Base-by-base conservation (phyloP, 2,329 filamentous ascomycete species). In the Botrytis tulipae region DNA sequence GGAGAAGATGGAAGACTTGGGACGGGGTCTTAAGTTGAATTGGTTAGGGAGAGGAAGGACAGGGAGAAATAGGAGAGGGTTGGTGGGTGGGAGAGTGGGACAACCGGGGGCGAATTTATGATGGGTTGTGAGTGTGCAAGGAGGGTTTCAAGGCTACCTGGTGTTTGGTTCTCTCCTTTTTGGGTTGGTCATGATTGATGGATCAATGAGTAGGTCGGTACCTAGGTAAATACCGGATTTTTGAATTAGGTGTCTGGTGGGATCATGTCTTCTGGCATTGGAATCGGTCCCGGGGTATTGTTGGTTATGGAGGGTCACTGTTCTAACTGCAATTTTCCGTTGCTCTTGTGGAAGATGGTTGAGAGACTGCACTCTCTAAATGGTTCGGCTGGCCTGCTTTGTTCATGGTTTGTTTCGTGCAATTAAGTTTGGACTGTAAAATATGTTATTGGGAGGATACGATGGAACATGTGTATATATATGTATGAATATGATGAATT, bases 41-140 rank as follows among this genome's bases (percentile, higher is more conserved):
- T 99, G 96, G 96, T 87, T 99, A 1, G 95, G 95, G 0, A 87
- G 96, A 65, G 95, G 95, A 0, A 85, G 96, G 51, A 98, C 94
- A 5, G 96, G 96, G 0, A 87, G 96, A 76, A 97, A 98, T 82
- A 85, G 96, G 71, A 89, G 94, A 76, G 96, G 96, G 0, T 95
- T 98, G 80, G 95, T 98, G 0, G 80, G 80, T 18, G 79, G 79
- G 8, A 79, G 79, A 70, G 78, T 81, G 63, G 59, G 73, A 61
- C 40, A 60, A 16, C 22, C 42, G 12, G 46, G 66, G 29, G 63
- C 40, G 7, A 57, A 57, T 42, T 44, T 37, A 25, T 69, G 25
- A 69, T 69, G n/a, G 40, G 29, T 32, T 32, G 42, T 57, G 66
- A 44, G 42, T 48, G 6, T 37, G 4, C 14, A n/a, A 68, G 2